Base-by-base conservation (phyloP, 495 filamentous ascomycete genomes). In the Darksidea phi region DNA sequence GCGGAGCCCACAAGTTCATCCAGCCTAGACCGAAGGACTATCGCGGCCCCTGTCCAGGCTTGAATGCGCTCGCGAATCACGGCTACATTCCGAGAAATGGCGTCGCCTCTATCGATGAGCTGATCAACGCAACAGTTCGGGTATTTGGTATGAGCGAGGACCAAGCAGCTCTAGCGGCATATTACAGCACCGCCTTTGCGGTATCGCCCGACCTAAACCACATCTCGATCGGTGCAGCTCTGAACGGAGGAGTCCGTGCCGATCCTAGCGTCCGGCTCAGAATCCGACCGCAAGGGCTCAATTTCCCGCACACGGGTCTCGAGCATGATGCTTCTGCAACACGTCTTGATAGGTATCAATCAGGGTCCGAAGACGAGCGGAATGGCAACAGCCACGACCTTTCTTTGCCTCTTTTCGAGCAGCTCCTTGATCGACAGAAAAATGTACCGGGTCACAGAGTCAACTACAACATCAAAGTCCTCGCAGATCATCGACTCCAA, bases 271-370 rank as follows among this genome's bases (percentile, higher is more conserved):
- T 59, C 8, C n/a, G 15, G 11, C 61, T 73, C 2, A 61, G 69
- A 18, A 70, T 66, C 45, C 52, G 34, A 57, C 77, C 79, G 15
- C 67, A 71, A 43, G 80, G 81, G 20, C 70, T 86, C 6, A 74
- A 72, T 43, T 78, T 79, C 48, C 80, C 76, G 3, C 83, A 85
- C 64, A 82, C 80, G 67, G 79, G 80, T 32, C 79, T 80, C 63
- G 83, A 86, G 69, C 63, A 73, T 5, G 82, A 87, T 67, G 77
- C 72, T 12, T 85, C 81, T 36, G 75, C 82, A 8, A 81, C 79
- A 0, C 76, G 79, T 12, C 76, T 76, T 13, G 81, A 85, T 50
- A 73, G 79, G 15, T 83, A 68, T 48, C 48, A 58, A 12, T 32
- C 17, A 20, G 54, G 18, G 13, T 24, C 17, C 28, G 10, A 32